phyloP scores from a whole-genome alignment of 2,329 filamentous ascomycete genomes.

The Pestalotiopsis sp. region DNA sequence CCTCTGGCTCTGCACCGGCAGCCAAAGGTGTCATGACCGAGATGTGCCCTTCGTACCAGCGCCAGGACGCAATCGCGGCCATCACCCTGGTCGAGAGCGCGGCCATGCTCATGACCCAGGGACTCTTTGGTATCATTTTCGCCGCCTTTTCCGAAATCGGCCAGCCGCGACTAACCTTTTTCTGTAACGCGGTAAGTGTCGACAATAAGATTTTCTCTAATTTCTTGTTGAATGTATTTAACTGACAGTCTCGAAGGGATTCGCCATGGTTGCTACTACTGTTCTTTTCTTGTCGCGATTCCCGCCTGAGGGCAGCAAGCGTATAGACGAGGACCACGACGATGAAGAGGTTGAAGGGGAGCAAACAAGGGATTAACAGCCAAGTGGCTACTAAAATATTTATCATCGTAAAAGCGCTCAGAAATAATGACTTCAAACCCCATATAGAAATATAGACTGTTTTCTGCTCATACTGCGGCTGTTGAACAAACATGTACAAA shows the following conservation, averaged over 20 bases:
- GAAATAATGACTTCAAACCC: not conserved
- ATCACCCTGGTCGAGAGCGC: constrained; percentile 73
- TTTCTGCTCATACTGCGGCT: too few relatives aligned
- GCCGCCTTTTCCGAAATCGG: constrained; percentile 62
- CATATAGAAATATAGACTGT: not conserved
- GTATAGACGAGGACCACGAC: not conserved
- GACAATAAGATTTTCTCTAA: too few relatives aligned
- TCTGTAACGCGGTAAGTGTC: constrained; percentile 61
- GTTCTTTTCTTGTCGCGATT: constrained; percentile 7
- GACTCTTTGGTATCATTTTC: constrained; percentile 69
- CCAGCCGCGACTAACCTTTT: constrained; percentile 64
- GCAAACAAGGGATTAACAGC: not conserved
- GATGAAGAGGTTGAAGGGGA: constrained; percentile 1
- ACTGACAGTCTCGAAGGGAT: not conserved
- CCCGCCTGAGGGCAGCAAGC: constrained; percentile 3
- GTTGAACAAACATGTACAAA: too few relatives aligned
- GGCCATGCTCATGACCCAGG: constrained; percentile 63
- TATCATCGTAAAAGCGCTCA: not conserved
- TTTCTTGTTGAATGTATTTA: too few relatives aligned
- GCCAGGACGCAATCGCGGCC: constrained; percentile 67
- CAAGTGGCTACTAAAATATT: not conserved
- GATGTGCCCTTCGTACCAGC: constrained; percentile 64
- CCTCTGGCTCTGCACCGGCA: constrained; percentile 68
- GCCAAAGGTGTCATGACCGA: constrained; percentile 75
- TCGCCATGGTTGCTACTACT: not conserved